phyloP scores from a whole-genome alignment of 169 alveolate genomes.

The Plasmodium adleri region DNA sequence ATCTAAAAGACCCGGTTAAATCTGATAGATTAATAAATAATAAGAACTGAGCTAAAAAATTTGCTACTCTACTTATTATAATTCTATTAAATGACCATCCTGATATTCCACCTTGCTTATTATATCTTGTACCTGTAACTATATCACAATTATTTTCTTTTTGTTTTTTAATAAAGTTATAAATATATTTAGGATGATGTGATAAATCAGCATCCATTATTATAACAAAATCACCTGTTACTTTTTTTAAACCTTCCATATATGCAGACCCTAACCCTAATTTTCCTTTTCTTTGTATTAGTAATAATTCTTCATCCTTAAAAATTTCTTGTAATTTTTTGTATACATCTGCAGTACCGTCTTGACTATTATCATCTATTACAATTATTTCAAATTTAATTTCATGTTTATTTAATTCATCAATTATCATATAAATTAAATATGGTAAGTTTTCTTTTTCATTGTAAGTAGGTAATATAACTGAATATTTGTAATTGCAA shows the following conservation, averaged over 20 bases:
- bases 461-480: slow-evolving; percentile 95
- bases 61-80: slow-evolving; percentile 95
- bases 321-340: slow-evolving; percentile 42
- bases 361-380: slow-evolving; percentile 97
- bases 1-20: slow-evolving; percentile 96
- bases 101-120: slow-evolving; percentile 95
- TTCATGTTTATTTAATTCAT: slow-evolving; percentile 88
- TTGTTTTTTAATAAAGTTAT: slow-evolving; percentile 92
- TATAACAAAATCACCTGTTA: slow-evolving; percentile 93
- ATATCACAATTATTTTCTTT: slow-evolving; percentile 92
- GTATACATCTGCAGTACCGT: slow-evolving; percentile 90
- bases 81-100: slow-evolving; percentile 97
- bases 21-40: slow-evolving; percentile 91
- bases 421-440: slow-evolving; percentile 90
- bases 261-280: slow-evolving; percentile 98
- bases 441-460: slow-evolving; percentile 96
- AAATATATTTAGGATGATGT: slow-evolving; percentile 96
- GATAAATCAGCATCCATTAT: slow-evolving; percentile 98
- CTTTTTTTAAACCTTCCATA: slow-evolving; percentile 93
- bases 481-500: slow-evolving; percentile 83
- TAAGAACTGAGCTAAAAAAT: slow-evolving; percentile 90
- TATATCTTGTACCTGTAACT: slow-evolving; percentile 97
- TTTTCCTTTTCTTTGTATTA: slow-evolving; percentile 92
- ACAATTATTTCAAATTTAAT: slow-evolving; percentile 93
- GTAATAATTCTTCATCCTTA: slow-evolving; percentile 82